phyloP scores from a whole-genome alignment of 1,139 yeast species.

The Debaryomyces coudertii region DNA sequence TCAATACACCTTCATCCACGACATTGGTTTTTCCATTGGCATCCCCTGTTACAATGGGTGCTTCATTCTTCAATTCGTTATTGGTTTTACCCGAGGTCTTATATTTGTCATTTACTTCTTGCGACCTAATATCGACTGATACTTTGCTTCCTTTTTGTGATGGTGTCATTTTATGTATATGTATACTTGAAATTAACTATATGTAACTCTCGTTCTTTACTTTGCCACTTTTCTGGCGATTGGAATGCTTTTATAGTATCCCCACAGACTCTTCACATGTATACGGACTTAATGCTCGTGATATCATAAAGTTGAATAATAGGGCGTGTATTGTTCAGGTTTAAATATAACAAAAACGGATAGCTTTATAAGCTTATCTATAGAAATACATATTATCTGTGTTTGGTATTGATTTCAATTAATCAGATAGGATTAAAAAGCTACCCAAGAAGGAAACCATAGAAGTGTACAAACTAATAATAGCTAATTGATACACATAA shows the following conservation, averaged over 20 bases:
- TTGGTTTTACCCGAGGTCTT: neutral
- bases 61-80: neutral
- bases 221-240: neutral
- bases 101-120: neutral
- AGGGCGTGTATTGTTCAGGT: too few relatives aligned
- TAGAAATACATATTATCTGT: too few relatives aligned
- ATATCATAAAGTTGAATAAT: too few relatives aligned
- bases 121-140: neutral
- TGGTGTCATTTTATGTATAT: neutral
- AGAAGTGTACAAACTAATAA: neutral
- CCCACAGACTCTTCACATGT: too few relatives aligned
- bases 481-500: neutral
- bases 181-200: too few relatives aligned
- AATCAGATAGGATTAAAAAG: neutral
- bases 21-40: neutral
- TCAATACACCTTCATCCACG: conserved; percentile 17
- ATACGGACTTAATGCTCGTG: too few relatives aligned
- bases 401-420: too few relatives aligned
- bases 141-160: neutral
- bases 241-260: neutral
- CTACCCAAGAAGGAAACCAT: neutral
- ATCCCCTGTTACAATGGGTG: neutral
- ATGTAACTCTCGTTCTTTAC: too few relatives aligned
- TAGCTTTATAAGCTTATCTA: too few relatives aligned
- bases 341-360: too few relatives aligned